These are phyloP conservation scores for Phytophthora capsici DNA, from an alignment of 352 stramenopile genomes.

Conservation along the genomic window DNA sequence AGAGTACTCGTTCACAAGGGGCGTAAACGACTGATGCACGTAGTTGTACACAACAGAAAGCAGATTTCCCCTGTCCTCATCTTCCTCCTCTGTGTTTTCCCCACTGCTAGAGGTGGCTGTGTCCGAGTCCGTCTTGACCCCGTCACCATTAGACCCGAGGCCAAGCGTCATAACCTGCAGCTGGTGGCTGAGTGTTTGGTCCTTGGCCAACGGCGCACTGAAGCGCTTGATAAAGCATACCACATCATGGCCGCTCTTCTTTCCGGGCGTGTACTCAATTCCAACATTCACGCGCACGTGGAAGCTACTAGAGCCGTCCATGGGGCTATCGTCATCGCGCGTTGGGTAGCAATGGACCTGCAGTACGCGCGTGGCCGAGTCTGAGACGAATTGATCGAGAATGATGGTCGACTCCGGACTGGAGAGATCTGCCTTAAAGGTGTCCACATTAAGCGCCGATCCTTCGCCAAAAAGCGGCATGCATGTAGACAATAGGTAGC, in stretches of 20 bases:
- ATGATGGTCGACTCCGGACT: conserved; percentile 34
- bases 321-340: conserved; percentile 35
- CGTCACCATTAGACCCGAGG: conserved; percentile 51
- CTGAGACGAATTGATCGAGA: conserved; percentile 77
- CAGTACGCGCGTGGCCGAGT: conserved; percentile 67
- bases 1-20: conserved; percentile 87
- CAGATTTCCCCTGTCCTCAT: conserved; percentile 70
- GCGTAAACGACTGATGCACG: conserved; percentile 88
- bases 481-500: conserved; percentile 72
- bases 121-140: conserved; percentile 34
- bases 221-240: conserved; percentile 91
- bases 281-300: conserved; percentile 78
- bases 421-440: conserved; percentile 57
- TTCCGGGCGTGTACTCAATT: conserved; percentile 72
- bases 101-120: conserved; percentile 43
- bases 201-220: conserved; percentile 66
- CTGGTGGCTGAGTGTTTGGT: conserved; percentile 80
- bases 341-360: conserved; percentile 74
- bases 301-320: conserved; percentile 32
- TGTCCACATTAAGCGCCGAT: conserved; percentile 42
- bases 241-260: conserved; percentile 72
- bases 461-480: conserved; percentile 71
- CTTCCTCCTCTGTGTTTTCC: conserved; percentile 70
- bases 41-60: conserved; percentile 90
- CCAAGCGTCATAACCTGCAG: conserved; percentile 90